Conservation (phyloP, 441 rosid species). For the Rhodomyrtus psidioides region DNA sequence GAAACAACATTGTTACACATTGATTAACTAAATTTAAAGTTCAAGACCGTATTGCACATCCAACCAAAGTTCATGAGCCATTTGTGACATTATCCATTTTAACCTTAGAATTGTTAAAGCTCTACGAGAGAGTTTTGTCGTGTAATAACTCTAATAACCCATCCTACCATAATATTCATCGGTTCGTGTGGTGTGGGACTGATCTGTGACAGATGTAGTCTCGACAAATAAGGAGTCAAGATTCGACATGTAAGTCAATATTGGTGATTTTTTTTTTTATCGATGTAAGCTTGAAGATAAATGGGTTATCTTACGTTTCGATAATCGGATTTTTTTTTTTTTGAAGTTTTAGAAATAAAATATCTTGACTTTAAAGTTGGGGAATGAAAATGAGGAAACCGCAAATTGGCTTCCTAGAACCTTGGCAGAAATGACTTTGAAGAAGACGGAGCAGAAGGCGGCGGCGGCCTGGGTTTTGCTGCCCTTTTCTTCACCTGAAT, state of each 20-base stretch:
- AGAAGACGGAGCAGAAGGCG: not conserved
- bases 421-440: not conserved
- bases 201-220: not conserved
- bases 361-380: not conserved
- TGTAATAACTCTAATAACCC: not conserved
- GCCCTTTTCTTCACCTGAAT: not conserved
- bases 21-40: too few species aligned
- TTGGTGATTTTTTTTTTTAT: not conserved
- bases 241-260: not conserved
- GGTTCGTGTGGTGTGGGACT: rapidly evolving
- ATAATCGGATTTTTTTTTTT: not conserved
- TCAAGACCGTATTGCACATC: too few species aligned
- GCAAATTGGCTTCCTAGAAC: not conserved
- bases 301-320: not conserved
- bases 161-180: too few species aligned
- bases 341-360: not conserved
- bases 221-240: too few species aligned
- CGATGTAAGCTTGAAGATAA: not conserved
- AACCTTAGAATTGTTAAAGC: not conserved
- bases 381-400: not conserved
- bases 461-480: not conserved
- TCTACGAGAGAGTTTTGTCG: rapidly evolving
- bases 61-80: rapidly evolving
- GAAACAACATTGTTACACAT: too few species aligned
- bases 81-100: not conserved